Conservation (phyloP, 2,329 filamentous ascomycete genomes). For the Lachnum nothofagi region DNA sequence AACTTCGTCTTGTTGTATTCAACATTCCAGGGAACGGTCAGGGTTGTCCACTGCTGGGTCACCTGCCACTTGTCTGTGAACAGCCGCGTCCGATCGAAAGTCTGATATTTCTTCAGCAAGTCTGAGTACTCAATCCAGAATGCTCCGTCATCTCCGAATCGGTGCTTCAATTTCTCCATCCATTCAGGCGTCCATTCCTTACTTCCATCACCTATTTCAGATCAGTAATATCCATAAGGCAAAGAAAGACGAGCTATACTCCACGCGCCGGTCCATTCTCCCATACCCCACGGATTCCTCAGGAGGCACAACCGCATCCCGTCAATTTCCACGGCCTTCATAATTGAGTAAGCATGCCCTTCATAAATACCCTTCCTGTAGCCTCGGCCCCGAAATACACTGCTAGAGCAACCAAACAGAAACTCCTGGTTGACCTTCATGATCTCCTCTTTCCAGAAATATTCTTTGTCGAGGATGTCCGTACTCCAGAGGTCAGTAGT, state of each 20-base stretch:
- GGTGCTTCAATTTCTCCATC: slow-evolving; percentile 52
- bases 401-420: slow-evolving; percentile 60
- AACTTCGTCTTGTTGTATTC: slow-evolving; percentile 59
- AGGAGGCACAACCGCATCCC: slow-evolving; percentile 50
- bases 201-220: slow-evolving; percentile 43
- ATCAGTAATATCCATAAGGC: too few species aligned
- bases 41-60: slow-evolving; percentile 56
- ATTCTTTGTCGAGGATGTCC: slow-evolving; percentile 71
- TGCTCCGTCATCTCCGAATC: slow-evolving; percentile 57
- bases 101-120: slow-evolving; percentile 54
- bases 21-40: slow-evolving; percentile 55
- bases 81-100: slow-evolving; percentile 56
- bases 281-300: slow-evolving; percentile 55
- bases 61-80: slow-evolving; percentile 56
- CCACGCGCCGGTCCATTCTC: slow-evolving; percentile 55
- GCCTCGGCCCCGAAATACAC: slow-evolving; percentile 33
- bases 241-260: too few species aligned
- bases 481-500: slow-evolving; percentile 63
- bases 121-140: slow-evolving; percentile 63
- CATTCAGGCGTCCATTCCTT: slow-evolving; percentile 58
- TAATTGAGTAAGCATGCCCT: slow-evolving; percentile 54
- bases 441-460: slow-evolving; percentile 79
- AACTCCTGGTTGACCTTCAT: slow-evolving; percentile 77
- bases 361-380: neutral
- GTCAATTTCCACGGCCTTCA: slow-evolving; percentile 49